These are phyloP conservation scores for Psilocybe mexicana DNA, from an alignment of 1,284 basidiomycete genomes.

Conservation along the genomic window DNA sequence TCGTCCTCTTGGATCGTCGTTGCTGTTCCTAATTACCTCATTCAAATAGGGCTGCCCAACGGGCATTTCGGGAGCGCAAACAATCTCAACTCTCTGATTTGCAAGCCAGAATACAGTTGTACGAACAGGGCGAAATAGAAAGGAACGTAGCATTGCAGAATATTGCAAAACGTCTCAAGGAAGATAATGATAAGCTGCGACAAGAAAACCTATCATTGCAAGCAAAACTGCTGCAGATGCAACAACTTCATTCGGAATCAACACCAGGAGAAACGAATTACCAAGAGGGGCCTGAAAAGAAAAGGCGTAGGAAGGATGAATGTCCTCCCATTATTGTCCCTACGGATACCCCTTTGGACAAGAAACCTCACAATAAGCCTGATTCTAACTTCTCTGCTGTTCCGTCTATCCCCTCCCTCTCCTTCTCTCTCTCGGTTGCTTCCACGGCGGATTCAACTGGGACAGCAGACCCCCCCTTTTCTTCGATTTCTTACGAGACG, in stretches of 20 bases:
- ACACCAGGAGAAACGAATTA: conserved; percentile 10
- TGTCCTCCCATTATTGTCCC: conserved; percentile 34
- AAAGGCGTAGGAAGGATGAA: conserved; percentile 53
- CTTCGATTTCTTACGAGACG: conserved; percentile 41
- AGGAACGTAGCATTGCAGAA: conserved; percentile 85
- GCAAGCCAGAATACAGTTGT: conserved; percentile 82
- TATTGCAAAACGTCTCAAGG: conserved; percentile 84
- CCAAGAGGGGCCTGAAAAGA: conserved; percentile 41
- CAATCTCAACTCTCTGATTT: conserved; percentile 90
- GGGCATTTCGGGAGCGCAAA: conserved; percentile 89
- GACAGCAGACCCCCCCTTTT: conserved; percentile 46
- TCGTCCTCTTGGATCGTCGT: not conserved
- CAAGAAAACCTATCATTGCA: conserved; percentile 63
- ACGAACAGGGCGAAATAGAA: conserved; percentile 89
- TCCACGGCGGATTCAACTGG: conserved; percentile 55
- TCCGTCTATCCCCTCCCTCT: conserved; percentile 28
- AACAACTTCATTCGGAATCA: conserved; percentile 26
- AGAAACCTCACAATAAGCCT: conserved; percentile 45
- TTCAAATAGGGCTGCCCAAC: conserved; percentile 74
- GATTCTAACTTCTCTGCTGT: conserved; percentile 31
- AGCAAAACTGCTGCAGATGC: conserved; percentile 55
- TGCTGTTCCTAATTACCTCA: conserved; percentile 6
- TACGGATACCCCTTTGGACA: conserved; percentile 34
- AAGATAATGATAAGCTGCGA: conserved; percentile 79
- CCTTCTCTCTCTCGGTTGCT: conserved; percentile 46